Conservation (phyloP, 2,329 filamentous ascomycete genomes). For the Shiraia sp. region DNA sequence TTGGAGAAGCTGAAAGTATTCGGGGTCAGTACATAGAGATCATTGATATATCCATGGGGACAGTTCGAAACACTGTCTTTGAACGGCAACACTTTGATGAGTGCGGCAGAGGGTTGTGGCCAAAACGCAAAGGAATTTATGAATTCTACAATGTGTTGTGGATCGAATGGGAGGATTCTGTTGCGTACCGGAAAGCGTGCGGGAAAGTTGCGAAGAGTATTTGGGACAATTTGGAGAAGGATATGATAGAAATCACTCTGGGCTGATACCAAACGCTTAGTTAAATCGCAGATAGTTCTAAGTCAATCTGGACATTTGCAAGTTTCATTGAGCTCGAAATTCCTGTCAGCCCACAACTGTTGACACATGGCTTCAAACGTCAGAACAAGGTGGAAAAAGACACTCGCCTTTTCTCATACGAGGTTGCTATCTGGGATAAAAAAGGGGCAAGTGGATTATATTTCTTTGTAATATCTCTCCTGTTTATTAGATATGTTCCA, state of each 20-base stretch:
- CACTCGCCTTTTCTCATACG: too few species aligned
- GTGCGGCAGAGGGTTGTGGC: constrained; percentile 6
- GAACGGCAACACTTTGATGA: constrained; percentile 18
- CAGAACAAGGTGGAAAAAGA: too few species aligned
- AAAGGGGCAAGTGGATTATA: too few species aligned
- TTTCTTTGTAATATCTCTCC: too few species aligned
- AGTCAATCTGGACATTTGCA: too few species aligned
- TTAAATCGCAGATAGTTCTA: too few species aligned
- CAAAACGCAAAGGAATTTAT: constrained; percentile 7
- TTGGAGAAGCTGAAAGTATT: neutral
- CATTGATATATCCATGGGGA: constrained; percentile 14
- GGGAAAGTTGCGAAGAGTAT: constrained; percentile 13
- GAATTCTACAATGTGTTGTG: constrained; percentile 23
- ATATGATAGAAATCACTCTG: constrained; percentile 16
- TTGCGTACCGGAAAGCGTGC: constrained; percentile 19
- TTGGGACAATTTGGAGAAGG: constrained; percentile 13
- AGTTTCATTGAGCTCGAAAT: too few species aligned
- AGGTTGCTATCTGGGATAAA: too few species aligned
- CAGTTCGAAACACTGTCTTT: constrained; percentile 8
- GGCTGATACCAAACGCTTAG: too few species aligned
- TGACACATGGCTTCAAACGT: too few species aligned
- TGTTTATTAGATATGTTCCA: too few species aligned
- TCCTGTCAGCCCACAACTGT: too few species aligned
- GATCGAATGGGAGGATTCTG: constrained; percentile 15
- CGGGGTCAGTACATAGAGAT: constrained; percentile 3